Evolutionary conservation across 306 rosid species (phyloP).

Genomic region (Albizia julibrissin): DNA sequence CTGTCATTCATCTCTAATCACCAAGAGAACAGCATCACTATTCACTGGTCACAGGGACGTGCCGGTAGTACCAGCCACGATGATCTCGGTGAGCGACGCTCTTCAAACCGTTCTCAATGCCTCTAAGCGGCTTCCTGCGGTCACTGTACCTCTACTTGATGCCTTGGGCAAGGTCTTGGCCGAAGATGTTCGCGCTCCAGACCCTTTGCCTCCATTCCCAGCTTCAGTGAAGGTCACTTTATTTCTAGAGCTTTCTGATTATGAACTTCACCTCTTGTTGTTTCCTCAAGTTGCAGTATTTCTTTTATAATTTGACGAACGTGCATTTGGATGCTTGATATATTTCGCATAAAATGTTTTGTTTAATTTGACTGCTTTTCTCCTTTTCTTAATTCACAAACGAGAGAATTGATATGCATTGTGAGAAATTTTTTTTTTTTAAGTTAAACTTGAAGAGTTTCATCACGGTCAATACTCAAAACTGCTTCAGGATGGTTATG

Average conservation of each 20-base stretch:
- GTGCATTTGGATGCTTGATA: not conserved
- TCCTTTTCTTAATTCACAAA: not conserved
- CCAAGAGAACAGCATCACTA: not conserved
- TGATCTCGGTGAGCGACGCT: slow-evolving; percentile 60
- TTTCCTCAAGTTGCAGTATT: not conserved
- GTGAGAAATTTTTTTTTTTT: not conserved
- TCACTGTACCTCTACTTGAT: slow-evolving; percentile 61
- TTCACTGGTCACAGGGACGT: not conserved
- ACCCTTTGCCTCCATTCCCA: slow-evolving; percentile 79
- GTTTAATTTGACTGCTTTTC: not conserved
- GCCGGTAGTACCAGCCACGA: not conserved
- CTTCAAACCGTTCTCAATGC: slow-evolving; percentile 53
- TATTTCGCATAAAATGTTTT: not conserved
- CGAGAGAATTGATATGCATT: not conserved
- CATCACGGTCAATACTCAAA: not conserved
- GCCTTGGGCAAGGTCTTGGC: slow-evolving; percentile 82
- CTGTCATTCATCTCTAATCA: not conserved
- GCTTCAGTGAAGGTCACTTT: slow-evolving; percentile 73
- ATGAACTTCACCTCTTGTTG: not conserved
- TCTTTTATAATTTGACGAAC: not conserved
- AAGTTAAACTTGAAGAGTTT: not conserved
- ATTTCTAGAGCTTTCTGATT: not conserved
- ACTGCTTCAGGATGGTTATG: slow-evolving; percentile 79
- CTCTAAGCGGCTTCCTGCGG: slow-evolving; percentile 55
- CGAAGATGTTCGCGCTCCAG: slow-evolving; percentile 61